Evolutionary conservation across 371 early-diverging fungal species (phyloP).

Genomic region (Actinomucor elegans): DNA sequence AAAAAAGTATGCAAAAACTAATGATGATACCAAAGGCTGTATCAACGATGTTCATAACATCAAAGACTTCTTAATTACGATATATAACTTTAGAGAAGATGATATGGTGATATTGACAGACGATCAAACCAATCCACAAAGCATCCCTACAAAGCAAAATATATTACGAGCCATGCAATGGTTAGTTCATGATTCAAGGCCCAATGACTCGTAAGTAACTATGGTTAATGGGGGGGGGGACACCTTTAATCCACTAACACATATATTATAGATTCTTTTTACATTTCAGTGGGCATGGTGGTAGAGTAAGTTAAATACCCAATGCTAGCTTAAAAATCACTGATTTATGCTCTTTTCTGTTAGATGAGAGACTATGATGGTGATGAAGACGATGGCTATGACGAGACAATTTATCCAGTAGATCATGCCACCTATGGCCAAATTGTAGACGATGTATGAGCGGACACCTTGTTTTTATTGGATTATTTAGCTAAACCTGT

Average conservation of each 20-base stretch:
- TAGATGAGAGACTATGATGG: conserved; percentile 59
- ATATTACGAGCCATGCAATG: conserved; percentile 85
- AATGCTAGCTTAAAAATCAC: too few relatives aligned
- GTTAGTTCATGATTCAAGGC: conserved; percentile 76
- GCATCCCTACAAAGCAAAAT: conserved; percentile 78
- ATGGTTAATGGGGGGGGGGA: too few relatives aligned
- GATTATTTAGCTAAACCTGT: background rate
- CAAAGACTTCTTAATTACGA: conserved; percentile 60
- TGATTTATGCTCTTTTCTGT: background rate
- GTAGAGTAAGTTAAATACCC: conserved; percentile 35
- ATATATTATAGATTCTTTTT: conserved; percentile 66
- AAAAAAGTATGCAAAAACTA: too few relatives aligned
- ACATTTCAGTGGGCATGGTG: conserved; percentile 91
- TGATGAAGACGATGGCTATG: conserved; percentile 82
- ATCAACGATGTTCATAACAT: conserved; percentile 90
- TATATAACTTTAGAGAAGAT: conserved; percentile 64
- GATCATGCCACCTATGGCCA: conserved; percentile 75
- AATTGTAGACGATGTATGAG: conserved; percentile 79
- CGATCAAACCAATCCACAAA: conserved; percentile 63
- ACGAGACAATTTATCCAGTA: conserved; percentile 64
- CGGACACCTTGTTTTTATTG: background rate
- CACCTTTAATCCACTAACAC: background rate
- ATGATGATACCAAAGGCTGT: too few relatives aligned
- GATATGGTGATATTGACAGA: conserved; percentile 85
- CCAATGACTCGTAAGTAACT: conserved; percentile 71